These are phyloP conservation scores for Anethum foeniculum DNA, from an alignment of 140 eudicot species.

Conservation along the genomic window DNA sequence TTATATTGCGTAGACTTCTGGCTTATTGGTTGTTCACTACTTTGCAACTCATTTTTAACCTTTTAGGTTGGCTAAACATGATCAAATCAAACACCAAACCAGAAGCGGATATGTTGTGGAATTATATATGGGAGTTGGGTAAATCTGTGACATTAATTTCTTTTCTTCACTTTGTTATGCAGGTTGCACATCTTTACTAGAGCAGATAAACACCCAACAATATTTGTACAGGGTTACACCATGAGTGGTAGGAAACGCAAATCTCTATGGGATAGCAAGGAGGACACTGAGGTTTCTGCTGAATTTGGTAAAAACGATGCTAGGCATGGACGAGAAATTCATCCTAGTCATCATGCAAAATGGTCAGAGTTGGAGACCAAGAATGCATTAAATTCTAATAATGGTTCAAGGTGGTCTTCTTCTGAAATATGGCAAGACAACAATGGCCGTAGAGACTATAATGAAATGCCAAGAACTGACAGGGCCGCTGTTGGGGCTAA, in stretches of 20 bases:
- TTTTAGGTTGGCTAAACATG: background rate
- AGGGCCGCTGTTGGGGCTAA: background rate
- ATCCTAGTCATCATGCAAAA: slow-evolving; percentile 30
- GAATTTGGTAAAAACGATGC: slow-evolving; percentile 27
- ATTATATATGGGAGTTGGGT: background rate
- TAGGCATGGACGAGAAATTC: slow-evolving; percentile 22
- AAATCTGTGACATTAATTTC: background rate
- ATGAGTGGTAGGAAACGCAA: slow-evolving; percentile 69
- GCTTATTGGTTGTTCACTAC: slow-evolving; percentile 5
- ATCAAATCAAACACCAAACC: background rate
- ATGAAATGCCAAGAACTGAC: background rate
- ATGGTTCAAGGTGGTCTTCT: slow-evolving; percentile 28
- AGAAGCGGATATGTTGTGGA: background rate
- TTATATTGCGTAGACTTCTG: background rate
- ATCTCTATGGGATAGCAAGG: slow-evolving; percentile 51
- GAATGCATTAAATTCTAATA: slow-evolving; percentile 26
- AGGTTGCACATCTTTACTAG: slow-evolving; percentile 29
- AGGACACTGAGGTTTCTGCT: slow-evolving; percentile 24
- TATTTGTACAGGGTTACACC: slow-evolving; percentile 17
- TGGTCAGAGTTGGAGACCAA: slow-evolving; percentile 28
- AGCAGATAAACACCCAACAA: slow-evolving; percentile 19
- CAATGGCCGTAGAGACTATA: slow-evolving; percentile 20
- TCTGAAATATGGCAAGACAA: slow-evolving; percentile 31
- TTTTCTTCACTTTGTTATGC: slow-evolving; percentile 19
- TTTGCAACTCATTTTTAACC: background rate